Evolutionary conservation across 352 stramenopile genomes (phyloP), one percentile per base, ranked within the genome.

Genomic region (Aphanomyces euteiches): DNA sequence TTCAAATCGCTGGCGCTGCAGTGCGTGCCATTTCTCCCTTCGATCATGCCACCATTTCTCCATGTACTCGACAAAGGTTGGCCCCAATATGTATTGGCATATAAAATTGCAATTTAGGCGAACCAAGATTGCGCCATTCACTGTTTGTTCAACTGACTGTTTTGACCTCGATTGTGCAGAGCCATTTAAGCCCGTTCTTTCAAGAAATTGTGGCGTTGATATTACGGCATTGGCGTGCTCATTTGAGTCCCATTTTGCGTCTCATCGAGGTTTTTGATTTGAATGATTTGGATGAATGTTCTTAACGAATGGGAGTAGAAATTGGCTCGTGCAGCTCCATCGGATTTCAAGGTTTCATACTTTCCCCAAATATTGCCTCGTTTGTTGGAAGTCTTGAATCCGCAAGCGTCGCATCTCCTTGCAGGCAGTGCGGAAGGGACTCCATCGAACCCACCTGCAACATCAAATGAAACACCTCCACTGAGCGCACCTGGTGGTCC

Each of bases 1-100:
- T 99, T 99, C 84, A 97, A 98, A 73, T 95, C 88, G 53, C 79
- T 99, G 1, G 97, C 93, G 3, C 82, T 95, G 1, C 89, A 96
- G 67, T 99, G 94, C 70, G 94, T 99, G 47, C 91, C 89, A 5
- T 99, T 99, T 73, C 83, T 99, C 21, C 92, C 96, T 67, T 92
- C 96, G 43, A 98, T 99, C 73, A 83, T 99, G 15, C 97, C 97
- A 15, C 96, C 98, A 38, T 98, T 99, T 47, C 73, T 99, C 53
- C 76, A 88, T 21, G 96, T 98, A n/a, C 80, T 99, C 47, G 81
- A 85, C 10, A 84, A 81, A 47, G 60, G 64, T 71, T 40, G 36
- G 37, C 47, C 56, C 3, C 28, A 28, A 28, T 28, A 28, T 28
- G 28, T 28, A 28, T 28, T 28, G 28, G 28, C 28, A 28, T 28